Percentiles rank a stretch among this genome's conserved stretches.
Conservation (phyloP, 2,329 filamentous ascomycete species). For the Pyricularia sp. region DNA sequence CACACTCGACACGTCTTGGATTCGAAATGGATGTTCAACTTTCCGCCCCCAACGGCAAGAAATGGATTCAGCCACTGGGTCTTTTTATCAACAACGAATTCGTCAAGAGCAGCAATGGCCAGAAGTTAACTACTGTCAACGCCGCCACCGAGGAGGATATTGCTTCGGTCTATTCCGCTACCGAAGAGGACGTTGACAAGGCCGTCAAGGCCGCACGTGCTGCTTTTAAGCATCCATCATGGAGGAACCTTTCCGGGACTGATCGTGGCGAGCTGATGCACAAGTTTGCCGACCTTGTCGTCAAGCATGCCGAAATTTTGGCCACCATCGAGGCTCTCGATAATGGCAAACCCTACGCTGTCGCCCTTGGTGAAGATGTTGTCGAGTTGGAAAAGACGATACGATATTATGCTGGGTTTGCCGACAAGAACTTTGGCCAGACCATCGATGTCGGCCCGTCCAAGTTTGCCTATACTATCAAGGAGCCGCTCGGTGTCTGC, state of each 20-base stretch:
- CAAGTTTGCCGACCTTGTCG: slow-evolving; percentile 57
- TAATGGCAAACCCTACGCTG: slow-evolving; percentile 64
- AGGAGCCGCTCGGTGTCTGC: slow-evolving; percentile 67
- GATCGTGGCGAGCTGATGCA: slow-evolving; percentile 56
- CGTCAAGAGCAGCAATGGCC: slow-evolving; percentile 50
- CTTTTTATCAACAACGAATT: slow-evolving; percentile 79
- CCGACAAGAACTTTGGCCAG: slow-evolving; percentile 67
- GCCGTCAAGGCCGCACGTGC: slow-evolving; percentile 57
- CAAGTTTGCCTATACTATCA: slow-evolving; percentile 66
- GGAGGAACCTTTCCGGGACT: slow-evolving; percentile 54
- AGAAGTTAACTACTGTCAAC: slow-evolving; percentile 55
- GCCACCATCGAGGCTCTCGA: slow-evolving; percentile 58
- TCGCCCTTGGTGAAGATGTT: slow-evolving; percentile 52
- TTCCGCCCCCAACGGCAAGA: slow-evolving; percentile 61
- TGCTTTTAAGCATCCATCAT: slow-evolving; percentile 53
- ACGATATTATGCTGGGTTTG: slow-evolving; percentile 68
- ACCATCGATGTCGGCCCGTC: slow-evolving; percentile 57
- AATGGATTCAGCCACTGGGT: slow-evolving; percentile 60
- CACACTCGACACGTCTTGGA: background rate
- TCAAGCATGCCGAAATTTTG: slow-evolving; percentile 41
- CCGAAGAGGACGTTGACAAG: slow-evolving; percentile 50
- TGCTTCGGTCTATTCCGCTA: slow-evolving; percentile 55
- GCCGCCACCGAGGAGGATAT: slow-evolving; percentile 60
- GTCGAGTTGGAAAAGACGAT: slow-evolving; percentile 32
- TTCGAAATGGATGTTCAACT: slow-evolving; percentile 38